Percentiles rank a stretch among this genome's conserved stretches.
These are phyloP conservation scores for Jasminum sambac DNA, from an alignment of 257 asterid species.

Conservation along the genomic window DNA sequence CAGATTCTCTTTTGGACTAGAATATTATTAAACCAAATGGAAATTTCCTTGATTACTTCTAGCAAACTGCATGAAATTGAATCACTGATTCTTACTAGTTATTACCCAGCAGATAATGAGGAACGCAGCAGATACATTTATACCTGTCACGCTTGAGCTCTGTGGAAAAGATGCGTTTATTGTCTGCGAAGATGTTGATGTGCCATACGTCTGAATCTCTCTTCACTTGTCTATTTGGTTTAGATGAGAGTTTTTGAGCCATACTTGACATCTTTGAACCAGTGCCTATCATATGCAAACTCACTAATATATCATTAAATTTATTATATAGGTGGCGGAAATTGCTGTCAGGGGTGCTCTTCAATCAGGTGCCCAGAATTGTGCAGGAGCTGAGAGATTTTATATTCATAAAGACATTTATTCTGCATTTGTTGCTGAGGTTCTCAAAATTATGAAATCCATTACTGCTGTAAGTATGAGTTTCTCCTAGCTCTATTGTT, in stretches of 20 bases:
- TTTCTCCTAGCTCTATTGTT: neutral
- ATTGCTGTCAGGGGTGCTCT: slow-evolving; percentile 94
- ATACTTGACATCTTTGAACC: slow-evolving; percentile 12
- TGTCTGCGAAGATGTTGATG: slow-evolving; percentile 92
- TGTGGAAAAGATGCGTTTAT: slow-evolving; percentile 98
- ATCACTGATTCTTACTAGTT: slow-evolving; percentile 9
- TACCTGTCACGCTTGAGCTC: slow-evolving; percentile 96
- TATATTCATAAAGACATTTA: slow-evolving; percentile 85
- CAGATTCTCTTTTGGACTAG: slow-evolving; percentile 26
- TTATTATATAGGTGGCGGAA: slow-evolving; percentile 81
- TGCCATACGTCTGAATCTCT: slow-evolving; percentile 67
- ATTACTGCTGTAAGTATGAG: slow-evolving; percentile 82
- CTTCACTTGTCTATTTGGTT: slow-evolving; percentile 18
- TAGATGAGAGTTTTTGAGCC: slow-evolving; percentile 11
- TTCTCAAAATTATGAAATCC: slow-evolving; percentile 81
- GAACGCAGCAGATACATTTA: slow-evolving; percentile 79
- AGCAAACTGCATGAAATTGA: neutral
- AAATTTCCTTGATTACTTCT: slow-evolving; percentile 17
- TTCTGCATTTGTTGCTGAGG: slow-evolving; percentile 82
- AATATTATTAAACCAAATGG: slow-evolving; percentile 1
- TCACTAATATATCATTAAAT: slow-evolving; percentile 20
- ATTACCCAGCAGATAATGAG: slow-evolving; percentile 74
- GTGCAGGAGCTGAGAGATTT: slow-evolving; percentile 99
- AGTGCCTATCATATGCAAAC: slow-evolving; percentile 5
- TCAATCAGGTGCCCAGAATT: slow-evolving; percentile 95